Percentiles rank a stretch among this genome's conserved stretches.
These are phyloP conservation scores for Colletotrichum higginsianum DNA, from an alignment of 2,329 filamentous ascomycete species.

Conservation along the genomic window DNA sequence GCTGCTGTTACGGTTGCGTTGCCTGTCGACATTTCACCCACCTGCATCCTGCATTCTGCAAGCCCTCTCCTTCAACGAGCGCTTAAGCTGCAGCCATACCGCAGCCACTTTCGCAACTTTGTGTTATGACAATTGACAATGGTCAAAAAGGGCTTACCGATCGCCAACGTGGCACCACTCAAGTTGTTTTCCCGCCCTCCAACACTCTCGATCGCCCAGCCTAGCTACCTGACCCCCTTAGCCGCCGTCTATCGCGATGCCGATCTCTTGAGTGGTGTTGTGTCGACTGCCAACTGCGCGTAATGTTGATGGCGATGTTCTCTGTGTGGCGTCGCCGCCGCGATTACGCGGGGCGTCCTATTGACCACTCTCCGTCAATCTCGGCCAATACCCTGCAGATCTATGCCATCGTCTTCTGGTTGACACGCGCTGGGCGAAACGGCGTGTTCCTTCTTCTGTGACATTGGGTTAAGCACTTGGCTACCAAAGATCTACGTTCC, in stretches of 20 bases:
- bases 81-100: slow-evolving; percentile 34
- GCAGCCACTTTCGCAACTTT: slow-evolving; percentile 4
- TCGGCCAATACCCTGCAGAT: background rate
- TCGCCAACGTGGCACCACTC: slow-evolving; percentile 42
- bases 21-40: too few relatives aligned
- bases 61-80: slow-evolving; percentile 9
- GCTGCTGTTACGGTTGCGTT: too few relatives aligned
- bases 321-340: background rate
- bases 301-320: background rate
- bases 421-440: background rate
- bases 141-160: slow-evolving; percentile 1
- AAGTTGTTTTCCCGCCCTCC: slow-evolving; percentile 16
- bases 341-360: background rate
- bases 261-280: slow-evolving; percentile 18
- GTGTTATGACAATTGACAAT: background rate
- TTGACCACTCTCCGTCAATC: background rate
- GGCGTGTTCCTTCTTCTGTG: background rate
- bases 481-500: background rate
- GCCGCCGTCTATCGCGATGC: slow-evolving; percentile 24
- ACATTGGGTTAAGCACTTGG: background rate
- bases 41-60: slow-evolving; percentile 29
- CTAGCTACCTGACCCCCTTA: slow-evolving; percentile 19
- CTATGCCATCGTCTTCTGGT: background rate
- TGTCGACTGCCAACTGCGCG: slow-evolving; percentile 4
- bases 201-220: slow-evolving; percentile 26